A percentile compares a stretch with the other conserved stretches of the same genome.
Conservation (phyloP, 192 early-diverging fungal species). For the Coemansia sp. region DNA sequence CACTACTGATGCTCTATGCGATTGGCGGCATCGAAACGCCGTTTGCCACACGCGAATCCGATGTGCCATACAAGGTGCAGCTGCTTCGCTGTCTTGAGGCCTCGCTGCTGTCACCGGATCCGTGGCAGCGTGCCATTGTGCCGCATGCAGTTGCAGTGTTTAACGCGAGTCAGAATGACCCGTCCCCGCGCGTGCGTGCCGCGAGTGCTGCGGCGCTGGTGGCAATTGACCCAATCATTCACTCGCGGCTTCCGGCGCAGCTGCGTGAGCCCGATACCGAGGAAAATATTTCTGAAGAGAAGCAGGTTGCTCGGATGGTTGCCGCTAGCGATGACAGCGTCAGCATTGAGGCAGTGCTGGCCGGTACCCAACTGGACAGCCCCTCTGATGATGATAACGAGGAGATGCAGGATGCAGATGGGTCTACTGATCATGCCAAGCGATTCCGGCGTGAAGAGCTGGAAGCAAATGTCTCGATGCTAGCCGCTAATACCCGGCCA, state of each 20-base stretch:
- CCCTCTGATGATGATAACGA: neutral
- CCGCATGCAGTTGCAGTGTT: slow-evolving; percentile 38
- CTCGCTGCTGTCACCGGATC: slow-evolving; percentile 45
- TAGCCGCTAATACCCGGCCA: neutral
- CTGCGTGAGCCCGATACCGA: slow-evolving; percentile 37
- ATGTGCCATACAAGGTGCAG: slow-evolving; percentile 11
- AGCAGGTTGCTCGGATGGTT: slow-evolving; percentile 10
- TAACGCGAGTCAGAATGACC: slow-evolving; percentile 21
- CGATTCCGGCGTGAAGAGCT: slow-evolving; percentile 13
- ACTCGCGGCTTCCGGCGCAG: slow-evolving; percentile 44
- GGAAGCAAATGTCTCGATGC: neutral
- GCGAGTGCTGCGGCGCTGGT: slow-evolving; percentile 16
- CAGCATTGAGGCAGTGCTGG: slow-evolving; percentile 17
- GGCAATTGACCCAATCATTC: slow-evolving; percentile 36
- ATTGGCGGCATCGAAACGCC: slow-evolving; percentile 21
- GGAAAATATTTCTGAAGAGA: slow-evolving; percentile 11
- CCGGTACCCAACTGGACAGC: slow-evolving; percentile 2
- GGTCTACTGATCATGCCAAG: slow-evolving; percentile 1
- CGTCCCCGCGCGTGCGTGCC: slow-evolving; percentile 15
- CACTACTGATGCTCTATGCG: slow-evolving; percentile 29
- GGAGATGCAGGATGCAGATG: neutral
- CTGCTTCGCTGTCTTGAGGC: slow-evolving; percentile 34
- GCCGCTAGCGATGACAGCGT: neutral
- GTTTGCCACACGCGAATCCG: slow-evolving; percentile 25
- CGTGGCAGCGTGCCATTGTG: slow-evolving; percentile 43